Percentiles rank a stretch among this genome's conserved stretches.
Evolutionary conservation across 345 rosid species (phyloP).

Genomic region (Gossypium longicalyx): DNA sequence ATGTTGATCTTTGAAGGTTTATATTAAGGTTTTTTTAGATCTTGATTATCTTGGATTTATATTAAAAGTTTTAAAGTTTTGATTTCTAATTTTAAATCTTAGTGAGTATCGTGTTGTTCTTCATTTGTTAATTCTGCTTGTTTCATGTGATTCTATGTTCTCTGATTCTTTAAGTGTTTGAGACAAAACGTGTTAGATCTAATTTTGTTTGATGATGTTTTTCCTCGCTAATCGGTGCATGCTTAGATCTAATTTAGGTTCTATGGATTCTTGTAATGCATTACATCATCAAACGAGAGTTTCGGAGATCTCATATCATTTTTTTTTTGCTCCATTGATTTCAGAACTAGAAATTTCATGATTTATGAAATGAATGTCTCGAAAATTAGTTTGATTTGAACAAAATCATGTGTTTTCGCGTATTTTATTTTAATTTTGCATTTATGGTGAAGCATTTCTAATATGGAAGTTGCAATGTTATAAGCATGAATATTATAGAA

Average conservation of each 20-base stretch:
- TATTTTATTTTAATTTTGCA: neutral
- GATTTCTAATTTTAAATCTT: too few species aligned
- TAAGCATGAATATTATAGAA: neutral
- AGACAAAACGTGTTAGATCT: neutral
- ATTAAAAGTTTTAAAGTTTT: too few species aligned
- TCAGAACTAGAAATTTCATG: neutral
- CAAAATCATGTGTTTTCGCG: neutral
- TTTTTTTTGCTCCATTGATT: too few species aligned
- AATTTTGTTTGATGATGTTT: neutral
- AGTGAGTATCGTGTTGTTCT: too few species aligned
- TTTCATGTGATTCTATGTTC: too few species aligned
- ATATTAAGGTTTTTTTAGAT: too few species aligned
- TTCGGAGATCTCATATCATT: neutral
- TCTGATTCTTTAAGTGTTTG: too few species aligned
- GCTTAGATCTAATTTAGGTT: slow-evolving; percentile 16
- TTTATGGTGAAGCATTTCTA: neutral
- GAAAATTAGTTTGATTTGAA: neutral
- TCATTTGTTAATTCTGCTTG: too few species aligned
- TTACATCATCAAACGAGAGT: slow-evolving; percentile 3
- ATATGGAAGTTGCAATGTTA: neutral
- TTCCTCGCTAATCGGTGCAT: neutral
- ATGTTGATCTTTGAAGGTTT: too few species aligned
- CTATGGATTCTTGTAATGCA: neutral
- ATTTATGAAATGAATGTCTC: neutral
- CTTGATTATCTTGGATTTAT: too few species aligned